Evolutionary conservation across 176 grass and related monocot species (phyloP), one percentile per base, ranked within the genome.

Genomic region (Bromus sterilis): DNA sequence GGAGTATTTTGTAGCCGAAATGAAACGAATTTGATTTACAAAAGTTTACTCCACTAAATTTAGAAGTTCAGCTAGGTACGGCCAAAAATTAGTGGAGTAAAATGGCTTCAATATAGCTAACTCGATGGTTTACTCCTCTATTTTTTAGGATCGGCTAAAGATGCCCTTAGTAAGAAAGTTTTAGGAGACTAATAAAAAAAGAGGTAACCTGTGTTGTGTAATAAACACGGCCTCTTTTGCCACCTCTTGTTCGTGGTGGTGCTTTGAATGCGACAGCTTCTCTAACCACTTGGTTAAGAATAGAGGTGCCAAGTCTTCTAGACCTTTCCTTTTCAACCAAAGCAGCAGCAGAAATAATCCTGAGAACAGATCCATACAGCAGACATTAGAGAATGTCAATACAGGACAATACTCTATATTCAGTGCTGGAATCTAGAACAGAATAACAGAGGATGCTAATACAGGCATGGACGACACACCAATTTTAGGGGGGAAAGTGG

Each of bases 311-410:
- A 16, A 97, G 87, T 78, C 94, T 94, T 88, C 94, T 94, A 32
- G 89, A 94, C 23, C 94, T 88, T 90, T 97, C 94, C 78, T 97
- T 97, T 51, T 92, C 91, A 66, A 97, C 94, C 82, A 89, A 92
- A 71, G 76, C 57, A 82, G 91, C 94, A 75, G 89, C 91, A 51
- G 91, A 74, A 76, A 97, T 88, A 77, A 97, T 94, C 85, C 94
- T 97, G 66, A 79, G 9, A 33, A 62, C 46, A 78, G 58, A 40
- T 40, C 18, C 2, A 49, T 66, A 66, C 70, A 43, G 5, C 2
- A n/a, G n/a, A 64, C 64, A 16, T 77, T 13, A 87, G 14, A 64
- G 32, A 71, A 42, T 26, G 44, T 9, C 29, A 69, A 49, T 34
- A 77, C 11, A 35, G n/a, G 37, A 41, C 18, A 26, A 24, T 63